A percentile compares a stretch with the other conserved stretches of the same genome.
Evolutionary conservation across 2,329 filamentous ascomycete genomes (phyloP).

Genomic region (Grosmannia clavigera): DNA sequence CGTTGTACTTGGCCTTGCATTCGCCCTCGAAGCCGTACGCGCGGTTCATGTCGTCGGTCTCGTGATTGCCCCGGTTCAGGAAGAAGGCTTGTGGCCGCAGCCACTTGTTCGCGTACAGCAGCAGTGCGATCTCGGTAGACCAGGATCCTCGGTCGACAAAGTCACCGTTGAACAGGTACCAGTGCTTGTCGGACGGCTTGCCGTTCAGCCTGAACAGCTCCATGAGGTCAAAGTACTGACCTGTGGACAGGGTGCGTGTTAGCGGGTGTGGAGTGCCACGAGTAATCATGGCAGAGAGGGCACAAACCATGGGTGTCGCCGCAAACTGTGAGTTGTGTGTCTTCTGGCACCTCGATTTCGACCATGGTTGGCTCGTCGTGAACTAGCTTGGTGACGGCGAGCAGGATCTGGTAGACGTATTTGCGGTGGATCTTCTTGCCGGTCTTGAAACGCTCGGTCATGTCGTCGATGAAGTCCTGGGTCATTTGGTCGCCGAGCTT

Average conservation of each 20-base stretch:
- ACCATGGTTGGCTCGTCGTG: conserved; percentile 96
- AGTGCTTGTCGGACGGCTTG: conserved; percentile 70
- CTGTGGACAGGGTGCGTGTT: conserved; percentile 26
- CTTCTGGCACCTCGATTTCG: conserved; percentile 70
- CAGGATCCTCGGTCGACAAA: conserved; percentile 96
- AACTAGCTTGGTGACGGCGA: conserved; percentile 79
- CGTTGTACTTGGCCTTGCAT: conserved; percentile 96
- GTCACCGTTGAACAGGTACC: conserved; percentile 96
- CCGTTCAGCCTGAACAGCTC: conserved; percentile 93
- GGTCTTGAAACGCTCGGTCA: conserved; percentile 89
- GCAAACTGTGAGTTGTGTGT: conserved; percentile 78
- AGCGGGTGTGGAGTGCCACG: too few species aligned
- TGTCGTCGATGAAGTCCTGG: conserved; percentile 91
- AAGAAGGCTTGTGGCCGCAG: conserved; percentile 78
- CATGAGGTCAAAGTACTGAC: conserved; percentile 95
- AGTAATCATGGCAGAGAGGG: not conserved
- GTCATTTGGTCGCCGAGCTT: conserved; percentile 76
- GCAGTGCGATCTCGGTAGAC: conserved; percentile 91
- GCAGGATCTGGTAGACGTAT: conserved; percentile 93
- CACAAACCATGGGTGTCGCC: conserved; percentile 81
- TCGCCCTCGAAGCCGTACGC: conserved; percentile 98
- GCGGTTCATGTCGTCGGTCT: conserved; percentile 98
- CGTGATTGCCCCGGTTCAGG: conserved; percentile 95
- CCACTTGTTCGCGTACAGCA: conserved; percentile 97
- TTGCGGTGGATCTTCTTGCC: conserved; percentile 94